These are phyloP conservation scores for Colletotrichum tamarilloi DNA, from an alignment of 2,329 filamentous ascomycete genomes.

Conservation along the genomic window DNA sequence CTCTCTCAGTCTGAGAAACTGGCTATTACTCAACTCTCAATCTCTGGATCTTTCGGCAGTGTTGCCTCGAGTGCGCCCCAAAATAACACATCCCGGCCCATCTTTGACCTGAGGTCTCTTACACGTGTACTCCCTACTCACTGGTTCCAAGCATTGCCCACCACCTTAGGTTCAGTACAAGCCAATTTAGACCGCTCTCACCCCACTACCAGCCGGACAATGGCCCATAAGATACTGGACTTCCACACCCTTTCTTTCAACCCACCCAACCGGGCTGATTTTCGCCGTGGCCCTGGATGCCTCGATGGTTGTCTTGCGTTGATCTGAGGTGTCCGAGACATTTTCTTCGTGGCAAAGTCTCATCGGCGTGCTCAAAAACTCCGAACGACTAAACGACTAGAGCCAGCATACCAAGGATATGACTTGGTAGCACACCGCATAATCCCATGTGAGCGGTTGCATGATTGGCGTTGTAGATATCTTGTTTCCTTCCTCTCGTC, in stretches of 20 bases:
- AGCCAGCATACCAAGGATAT: background rate
- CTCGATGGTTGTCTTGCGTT: slow-evolving; percentile 19
- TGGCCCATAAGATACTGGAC: background rate
- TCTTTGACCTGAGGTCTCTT: background rate
- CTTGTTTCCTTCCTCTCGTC: background rate
- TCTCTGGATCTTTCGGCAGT: background rate
- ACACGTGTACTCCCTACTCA: background rate
- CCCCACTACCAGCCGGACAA: background rate
- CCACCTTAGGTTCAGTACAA: background rate
- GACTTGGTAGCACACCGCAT: background rate
- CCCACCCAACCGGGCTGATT: background rate
- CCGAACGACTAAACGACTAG: background rate
- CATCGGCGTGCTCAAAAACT: background rate
- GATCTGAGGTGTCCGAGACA: slow-evolving; percentile 30
- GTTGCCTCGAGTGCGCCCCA: background rate
- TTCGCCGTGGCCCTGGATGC: slow-evolving; percentile 2
- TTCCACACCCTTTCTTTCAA: background rate
- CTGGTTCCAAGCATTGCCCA: slow-evolving; percentile 8
- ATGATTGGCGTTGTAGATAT: background rate
- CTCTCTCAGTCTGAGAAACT: background rate
- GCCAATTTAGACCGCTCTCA: slow-evolving; percentile 1
- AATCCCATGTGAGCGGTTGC: slow-evolving; percentile 14
- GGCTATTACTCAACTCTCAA: background rate
- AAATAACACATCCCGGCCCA: background rate
- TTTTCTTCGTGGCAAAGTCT: background rate